phyloP scores from a whole-genome alignment of 768 basidiomycete species.

The Tulasnella sp. region DNA sequence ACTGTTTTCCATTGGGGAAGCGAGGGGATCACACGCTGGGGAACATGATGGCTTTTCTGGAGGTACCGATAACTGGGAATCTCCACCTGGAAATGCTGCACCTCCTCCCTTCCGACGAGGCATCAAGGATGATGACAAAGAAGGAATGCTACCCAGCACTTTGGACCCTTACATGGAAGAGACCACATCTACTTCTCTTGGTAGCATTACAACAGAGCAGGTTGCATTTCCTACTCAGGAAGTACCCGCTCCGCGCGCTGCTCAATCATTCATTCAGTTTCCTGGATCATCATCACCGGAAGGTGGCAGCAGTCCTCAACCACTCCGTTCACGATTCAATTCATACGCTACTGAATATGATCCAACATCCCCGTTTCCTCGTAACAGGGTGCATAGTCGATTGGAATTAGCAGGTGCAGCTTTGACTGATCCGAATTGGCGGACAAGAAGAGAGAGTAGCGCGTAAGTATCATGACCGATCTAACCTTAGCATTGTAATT shows the following conservation, averaged over 20 bases:
- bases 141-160: conserved; percentile 8
- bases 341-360: conserved; percentile 60
- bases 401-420: conserved; percentile 37
- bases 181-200: conserved; percentile 18
- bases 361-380: conserved; percentile 59
- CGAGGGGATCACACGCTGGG: conserved; percentile 42
- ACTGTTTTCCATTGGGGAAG: conserved; percentile 72
- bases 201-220: neutral
- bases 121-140: conserved; percentile 66
- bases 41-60: conserved; percentile 21
- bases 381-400: conserved; percentile 73
- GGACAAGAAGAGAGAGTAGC: conserved; percentile 76
- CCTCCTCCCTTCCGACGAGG: conserved; percentile 64
- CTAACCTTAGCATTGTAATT: neutral
- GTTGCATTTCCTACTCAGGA: conserved; percentile 16
- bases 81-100: neutral
- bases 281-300: conserved; percentile 62
- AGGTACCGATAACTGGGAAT: conserved; percentile 30
- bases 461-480: conserved; percentile 65
- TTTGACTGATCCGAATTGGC: conserved; percentile 61
- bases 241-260: conserved; percentile 40
- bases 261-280: conserved; percentile 60
- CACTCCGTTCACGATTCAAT: conserved; percentile 49
- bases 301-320: conserved; percentile 43
- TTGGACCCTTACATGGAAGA: conserved; percentile 5